Conservation (phyloP, 345 rosid genomes). For the Anacardium occidentale region DNA sequence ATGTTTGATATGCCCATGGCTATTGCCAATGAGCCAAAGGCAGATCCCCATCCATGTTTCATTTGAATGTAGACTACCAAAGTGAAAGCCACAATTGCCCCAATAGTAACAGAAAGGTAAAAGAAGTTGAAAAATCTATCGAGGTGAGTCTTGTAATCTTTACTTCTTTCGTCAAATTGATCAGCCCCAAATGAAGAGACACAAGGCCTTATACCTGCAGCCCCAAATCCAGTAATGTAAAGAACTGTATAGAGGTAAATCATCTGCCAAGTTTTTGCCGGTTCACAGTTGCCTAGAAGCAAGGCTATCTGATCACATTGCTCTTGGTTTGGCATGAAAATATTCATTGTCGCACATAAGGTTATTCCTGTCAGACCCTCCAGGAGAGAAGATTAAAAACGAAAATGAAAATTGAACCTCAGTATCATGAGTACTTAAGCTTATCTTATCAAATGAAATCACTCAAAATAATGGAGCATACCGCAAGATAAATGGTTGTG, state of each 20-base stretch:
- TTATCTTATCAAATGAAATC: not conserved
- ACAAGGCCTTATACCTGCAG: conserved; percentile 94
- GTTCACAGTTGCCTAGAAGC: conserved; percentile 67
- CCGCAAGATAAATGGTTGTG: conserved; percentile 81
- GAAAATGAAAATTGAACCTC: not conserved
- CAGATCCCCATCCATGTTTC: conserved; percentile 78
- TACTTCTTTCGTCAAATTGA: conserved; percentile 84
- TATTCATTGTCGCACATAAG: conserved; percentile 56
- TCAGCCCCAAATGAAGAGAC: conserved; percentile 97
- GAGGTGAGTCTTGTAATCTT: conserved; percentile 67
- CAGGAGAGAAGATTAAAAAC: conserved; percentile 21
- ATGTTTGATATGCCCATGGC: conserved; percentile 86
- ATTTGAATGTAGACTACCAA: conserved; percentile 84
- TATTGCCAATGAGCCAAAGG: conserved; percentile 79
- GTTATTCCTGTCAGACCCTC: conserved; percentile 94
- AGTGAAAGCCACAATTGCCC: conserved; percentile 87
- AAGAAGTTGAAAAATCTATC: conserved; percentile 97
- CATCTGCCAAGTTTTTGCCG: conserved; percentile 87
- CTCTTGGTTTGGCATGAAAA: conserved; percentile 61
- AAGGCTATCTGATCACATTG: conserved; percentile 59
- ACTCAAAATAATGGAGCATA: not conserved
- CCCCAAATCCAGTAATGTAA: conserved; percentile 80
- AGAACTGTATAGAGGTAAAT: conserved; percentile 66
- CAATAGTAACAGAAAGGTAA: conserved; percentile 75
- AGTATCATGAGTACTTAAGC: conserved; percentile 2